Conservation (phyloP, 2,329 filamentous ascomycete genomes). For the Teratosphaeriaceae sp. region DNA sequence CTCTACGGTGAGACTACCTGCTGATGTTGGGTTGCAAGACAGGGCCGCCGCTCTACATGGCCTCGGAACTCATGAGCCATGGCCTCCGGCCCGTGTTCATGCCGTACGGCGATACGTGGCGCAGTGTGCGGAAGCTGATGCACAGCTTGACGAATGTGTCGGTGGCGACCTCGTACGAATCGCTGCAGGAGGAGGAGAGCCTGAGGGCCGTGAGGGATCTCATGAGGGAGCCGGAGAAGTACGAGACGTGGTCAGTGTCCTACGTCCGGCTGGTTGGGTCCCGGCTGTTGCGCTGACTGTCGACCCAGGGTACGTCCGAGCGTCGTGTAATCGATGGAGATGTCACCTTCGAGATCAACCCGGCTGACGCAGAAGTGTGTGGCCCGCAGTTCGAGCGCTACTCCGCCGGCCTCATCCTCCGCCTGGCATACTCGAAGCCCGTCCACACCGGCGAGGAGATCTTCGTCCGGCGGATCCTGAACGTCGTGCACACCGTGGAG, state of each 20-base stretch:
- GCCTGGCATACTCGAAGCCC: slow-evolving; percentile 33
- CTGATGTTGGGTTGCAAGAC: too few relatives aligned
- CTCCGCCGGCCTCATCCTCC: slow-evolving; percentile 35
- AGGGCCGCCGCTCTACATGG: too few relatives aligned
- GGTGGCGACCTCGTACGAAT: slow-evolving; percentile 26
- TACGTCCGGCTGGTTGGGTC: too few relatives aligned
- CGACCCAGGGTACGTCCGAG: too few relatives aligned
- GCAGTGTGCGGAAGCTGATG: slow-evolving; percentile 24
- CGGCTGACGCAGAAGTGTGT: too few relatives aligned
- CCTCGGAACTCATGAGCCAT: slow-evolving; percentile 28
- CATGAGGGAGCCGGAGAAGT: slow-evolving; percentile 27
- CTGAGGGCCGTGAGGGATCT: slow-evolving; percentile 29
- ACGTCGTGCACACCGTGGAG: slow-evolving; percentile 31
- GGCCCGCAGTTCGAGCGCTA: slow-evolving; percentile 40
- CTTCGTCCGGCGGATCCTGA: slow-evolving; percentile 25
- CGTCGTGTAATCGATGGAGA: too few relatives aligned
- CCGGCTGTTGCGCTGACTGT: too few relatives aligned
- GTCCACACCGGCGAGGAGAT: slow-evolving; percentile 30
- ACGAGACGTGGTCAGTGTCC: slow-evolving; percentile 32
- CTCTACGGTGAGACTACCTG: too few relatives aligned
- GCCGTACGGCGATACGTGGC: not conserved
- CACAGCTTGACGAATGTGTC: slow-evolving; percentile 23
- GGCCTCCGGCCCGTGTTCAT: slow-evolving; percentile 3
- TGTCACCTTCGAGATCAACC: too few relatives aligned
- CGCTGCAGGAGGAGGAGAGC: slow-evolving; percentile 28